phyloP scores from a whole-genome alignment of 257 asterid genomes.

The Gentiana straminea region DNA sequence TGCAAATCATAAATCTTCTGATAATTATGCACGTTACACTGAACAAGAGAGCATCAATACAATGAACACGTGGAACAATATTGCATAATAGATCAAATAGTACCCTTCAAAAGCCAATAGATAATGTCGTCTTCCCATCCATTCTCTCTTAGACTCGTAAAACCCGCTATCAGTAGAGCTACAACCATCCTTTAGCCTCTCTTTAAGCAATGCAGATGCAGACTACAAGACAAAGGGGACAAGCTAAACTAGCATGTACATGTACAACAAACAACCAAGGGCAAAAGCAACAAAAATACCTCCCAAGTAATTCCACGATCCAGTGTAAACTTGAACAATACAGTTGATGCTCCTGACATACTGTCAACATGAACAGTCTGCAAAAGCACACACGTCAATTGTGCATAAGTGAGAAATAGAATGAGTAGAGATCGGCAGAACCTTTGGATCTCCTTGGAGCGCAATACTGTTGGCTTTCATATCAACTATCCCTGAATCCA shows the following conservation, averaged over 20 bases:
- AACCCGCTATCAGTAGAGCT: slow-evolving; percentile 57
- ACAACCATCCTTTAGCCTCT: slow-evolving; percentile 63
- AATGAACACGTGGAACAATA: no score
- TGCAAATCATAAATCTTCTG: no score
- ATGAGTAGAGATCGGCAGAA: slow-evolving; percentile 20
- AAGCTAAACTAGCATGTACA: slow-evolving; percentile 6
- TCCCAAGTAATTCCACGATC: slow-evolving; percentile 95
- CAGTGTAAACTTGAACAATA: slow-evolving; percentile 74
- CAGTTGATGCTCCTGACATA: slow-evolving; percentile 90
- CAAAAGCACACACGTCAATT: slow-evolving; percentile 24
- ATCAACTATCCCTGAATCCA: slow-evolving; percentile 94
- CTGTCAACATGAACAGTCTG: slow-evolving; percentile 94
- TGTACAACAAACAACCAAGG: not conserved
- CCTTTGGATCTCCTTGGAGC: slow-evolving; percentile 82
- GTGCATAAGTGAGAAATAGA: slow-evolving; percentile 17
- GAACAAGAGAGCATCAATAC: no score
- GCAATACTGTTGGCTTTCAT: slow-evolving; percentile 68
- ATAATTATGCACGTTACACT: no score
- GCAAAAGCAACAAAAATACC: slow-evolving; percentile 30
- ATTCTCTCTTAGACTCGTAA: slow-evolving; percentile 89
- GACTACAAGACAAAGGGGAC: slow-evolving; percentile 34
- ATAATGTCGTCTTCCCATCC: slow-evolving; percentile 92
- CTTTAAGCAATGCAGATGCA: slow-evolving; percentile 76
- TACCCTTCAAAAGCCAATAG: slow-evolving; percentile 82
- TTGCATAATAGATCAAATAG: slow-evolving; percentile 3